phyloP scores from a whole-genome alignment of 495 filamentous ascomycete genomes.

The Penicillium steckii region DNA sequence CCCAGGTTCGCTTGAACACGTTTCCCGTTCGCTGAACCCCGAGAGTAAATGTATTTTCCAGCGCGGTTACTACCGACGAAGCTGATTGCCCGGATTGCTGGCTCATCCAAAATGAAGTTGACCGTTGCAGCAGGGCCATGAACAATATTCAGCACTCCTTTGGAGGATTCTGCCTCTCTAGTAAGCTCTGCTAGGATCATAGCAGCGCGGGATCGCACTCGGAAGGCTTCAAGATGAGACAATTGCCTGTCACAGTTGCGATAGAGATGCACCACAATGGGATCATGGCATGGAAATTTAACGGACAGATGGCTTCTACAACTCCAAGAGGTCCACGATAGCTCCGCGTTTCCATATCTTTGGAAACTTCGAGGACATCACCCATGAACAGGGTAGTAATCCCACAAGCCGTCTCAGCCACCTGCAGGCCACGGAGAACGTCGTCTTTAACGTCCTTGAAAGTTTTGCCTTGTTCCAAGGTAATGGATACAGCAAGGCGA shows the following conservation, averaged over 20 bases:
- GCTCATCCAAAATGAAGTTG: constrained; percentile 96
- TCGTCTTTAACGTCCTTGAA: constrained; percentile 95
- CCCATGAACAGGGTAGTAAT: constrained; percentile 93
- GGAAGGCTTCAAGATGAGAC: constrained; percentile 91
- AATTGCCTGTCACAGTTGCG: constrained; percentile 93
- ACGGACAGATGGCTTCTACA: constrained; percentile 96
- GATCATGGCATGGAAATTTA: constrained; percentile 99
- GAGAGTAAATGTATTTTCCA: constrained; percentile 92
- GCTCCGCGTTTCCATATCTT: constrained; percentile 97
- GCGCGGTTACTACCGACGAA: constrained; percentile 97
- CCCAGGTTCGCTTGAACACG: constrained; percentile 97
- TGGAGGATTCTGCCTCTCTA: constrained; percentile 88
- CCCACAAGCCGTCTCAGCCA: constrained; percentile 92
- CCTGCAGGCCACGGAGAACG: constrained; percentile 92
- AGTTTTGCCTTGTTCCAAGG: constrained; percentile 97
- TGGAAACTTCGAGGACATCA: constrained; percentile 93
- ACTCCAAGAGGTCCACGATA: constrained; percentile 93
- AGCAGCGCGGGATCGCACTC: constrained; percentile 94
- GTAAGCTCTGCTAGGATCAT: constrained; percentile 97
- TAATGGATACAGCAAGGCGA: constrained; percentile 90
- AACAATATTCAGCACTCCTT: constrained; percentile 91
- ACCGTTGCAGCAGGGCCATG: constrained; percentile 90
- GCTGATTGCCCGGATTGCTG: constrained; percentile 94
- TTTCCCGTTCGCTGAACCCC: constrained; percentile 88
- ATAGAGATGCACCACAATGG: constrained; percentile 96